Conservation (phyloP, 2,329 filamentous ascomycete species). For the Orbilia brochopaga region DNA sequence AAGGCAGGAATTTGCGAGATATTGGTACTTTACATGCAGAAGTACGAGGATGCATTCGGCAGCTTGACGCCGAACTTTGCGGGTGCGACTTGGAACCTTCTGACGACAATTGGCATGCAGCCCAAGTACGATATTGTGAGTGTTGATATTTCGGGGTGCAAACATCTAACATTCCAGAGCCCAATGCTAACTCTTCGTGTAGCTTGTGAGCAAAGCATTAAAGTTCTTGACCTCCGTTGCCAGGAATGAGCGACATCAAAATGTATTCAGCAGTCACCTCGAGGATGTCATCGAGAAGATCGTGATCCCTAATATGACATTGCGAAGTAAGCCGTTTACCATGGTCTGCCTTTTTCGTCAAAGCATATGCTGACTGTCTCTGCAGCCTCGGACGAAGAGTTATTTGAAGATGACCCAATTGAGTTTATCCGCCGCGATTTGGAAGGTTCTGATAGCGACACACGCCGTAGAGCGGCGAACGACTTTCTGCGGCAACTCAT, state of each 20-base stretch:
- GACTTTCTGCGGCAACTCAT: slow-evolving; percentile 91
- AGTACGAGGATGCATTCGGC: slow-evolving; percentile 94
- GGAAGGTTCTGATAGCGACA: slow-evolving; percentile 95
- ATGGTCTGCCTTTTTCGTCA: not conserved
- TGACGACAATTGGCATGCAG: slow-evolving; percentile 83
- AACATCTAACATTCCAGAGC: not conserved
- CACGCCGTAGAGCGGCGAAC: slow-evolving; percentile 85
- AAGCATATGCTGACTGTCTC: not conserved
- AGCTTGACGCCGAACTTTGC: slow-evolving; percentile 82
- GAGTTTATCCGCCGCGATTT: slow-evolving; percentile 95
- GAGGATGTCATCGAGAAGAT: slow-evolving; percentile 94
- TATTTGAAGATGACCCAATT: slow-evolving; percentile 98
- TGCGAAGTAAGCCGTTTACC: slow-evolving; percentile 62
- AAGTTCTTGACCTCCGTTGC: slow-evolving; percentile 93
- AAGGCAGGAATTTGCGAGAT: slow-evolving; percentile 94
- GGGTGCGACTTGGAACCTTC: slow-evolving; percentile 84
- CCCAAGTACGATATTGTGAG: slow-evolving; percentile 81
- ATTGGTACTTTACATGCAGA: slow-evolving; percentile 86
- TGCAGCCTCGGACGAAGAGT: slow-evolving; percentile 83
- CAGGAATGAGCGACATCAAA: slow-evolving; percentile 75
- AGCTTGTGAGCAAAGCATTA: slow-evolving; percentile 86
- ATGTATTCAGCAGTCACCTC: slow-evolving; percentile 83
- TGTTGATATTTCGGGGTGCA: not conserved
- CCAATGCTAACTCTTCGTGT: slow-evolving; percentile 2
- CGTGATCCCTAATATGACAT: slow-evolving; percentile 86